Conservation (phyloP, 768 basidiomycete genomes). For the Dioszegia hungarica region DNA sequence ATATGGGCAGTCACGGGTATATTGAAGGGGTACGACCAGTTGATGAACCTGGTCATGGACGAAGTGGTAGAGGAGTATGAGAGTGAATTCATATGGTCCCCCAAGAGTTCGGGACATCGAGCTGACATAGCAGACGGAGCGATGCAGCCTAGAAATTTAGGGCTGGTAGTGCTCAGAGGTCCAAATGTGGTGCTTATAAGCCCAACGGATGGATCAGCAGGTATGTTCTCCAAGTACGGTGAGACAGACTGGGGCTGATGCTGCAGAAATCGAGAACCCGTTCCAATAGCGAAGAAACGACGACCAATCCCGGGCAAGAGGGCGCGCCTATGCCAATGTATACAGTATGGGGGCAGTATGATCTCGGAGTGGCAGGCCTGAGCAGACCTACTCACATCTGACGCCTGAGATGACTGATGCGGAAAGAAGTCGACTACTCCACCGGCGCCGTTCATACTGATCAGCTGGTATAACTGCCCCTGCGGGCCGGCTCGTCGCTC, state of each 20-base stretch:
- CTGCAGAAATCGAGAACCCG: slow-evolving; percentile 41
- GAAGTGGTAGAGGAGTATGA: slow-evolving; percentile 80
- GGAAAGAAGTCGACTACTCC: too few relatives aligned
- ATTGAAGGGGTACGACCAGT: slow-evolving; percentile 91
- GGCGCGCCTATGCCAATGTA: too few relatives aligned
- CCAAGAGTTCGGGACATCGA: slow-evolving; percentile 46
- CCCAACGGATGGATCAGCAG: slow-evolving; percentile 87
- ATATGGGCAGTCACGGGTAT: slow-evolving; percentile 73
- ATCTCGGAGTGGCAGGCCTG: not conserved
- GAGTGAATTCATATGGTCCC: slow-evolving; percentile 54
- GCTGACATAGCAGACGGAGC: slow-evolving; percentile 50
- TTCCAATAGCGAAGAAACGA: slow-evolving; percentile 29
- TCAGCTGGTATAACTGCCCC: too few relatives aligned
- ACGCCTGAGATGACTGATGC: too few relatives aligned
- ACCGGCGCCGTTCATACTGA: too few relatives aligned
- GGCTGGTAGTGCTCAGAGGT: slow-evolving; percentile 83
- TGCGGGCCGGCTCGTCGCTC: too few relatives aligned
- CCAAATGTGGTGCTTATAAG: slow-evolving; percentile 91
- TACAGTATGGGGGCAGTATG: too few relatives aligned
- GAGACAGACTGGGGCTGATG: too few relatives aligned
- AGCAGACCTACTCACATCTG: too few relatives aligned
- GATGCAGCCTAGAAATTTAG: slow-evolving; percentile 54
- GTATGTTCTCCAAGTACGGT: slow-evolving; percentile 21
- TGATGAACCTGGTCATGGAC: slow-evolving; percentile 94
- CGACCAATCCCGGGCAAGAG: too few relatives aligned